phyloP scores from a whole-genome alignment of 345 rosid species.

The Kandelia obovata region DNA sequence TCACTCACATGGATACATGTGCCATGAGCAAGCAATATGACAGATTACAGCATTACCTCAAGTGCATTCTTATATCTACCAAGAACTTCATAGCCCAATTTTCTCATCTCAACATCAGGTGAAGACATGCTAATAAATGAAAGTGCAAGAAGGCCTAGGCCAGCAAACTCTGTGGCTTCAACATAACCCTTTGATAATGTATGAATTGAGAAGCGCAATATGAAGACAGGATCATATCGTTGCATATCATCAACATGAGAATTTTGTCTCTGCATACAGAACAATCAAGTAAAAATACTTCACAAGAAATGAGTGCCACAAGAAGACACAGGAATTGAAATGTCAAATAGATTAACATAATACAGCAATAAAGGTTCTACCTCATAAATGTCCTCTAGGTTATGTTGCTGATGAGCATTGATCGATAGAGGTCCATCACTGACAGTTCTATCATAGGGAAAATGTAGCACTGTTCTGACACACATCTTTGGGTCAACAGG shows the following conservation, averaged over 20 bases:
- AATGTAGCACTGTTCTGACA: constrained; percentile 59
- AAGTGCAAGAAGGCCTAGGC: constrained; percentile 85
- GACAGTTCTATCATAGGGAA: constrained; percentile 59
- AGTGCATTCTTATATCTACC: constrained; percentile 54
- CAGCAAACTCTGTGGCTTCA: constrained; percentile 78
- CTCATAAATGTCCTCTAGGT: constrained; percentile 3
- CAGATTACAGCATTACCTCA: constrained; percentile 49
- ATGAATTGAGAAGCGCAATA: constrained; percentile 64
- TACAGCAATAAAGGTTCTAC: constrained; percentile 9
- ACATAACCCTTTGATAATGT: constrained; percentile 53
- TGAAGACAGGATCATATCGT: constrained; percentile 80
- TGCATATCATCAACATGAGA: constrained; percentile 29
- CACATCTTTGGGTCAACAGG: constrained; percentile 70
- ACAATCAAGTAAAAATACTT: neutral
- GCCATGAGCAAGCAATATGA: neutral
- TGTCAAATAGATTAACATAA: constrained; percentile 4
- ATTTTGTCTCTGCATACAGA: constrained; percentile 28
- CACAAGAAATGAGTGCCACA: neutral
- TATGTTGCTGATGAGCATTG: neutral
- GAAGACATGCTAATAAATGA: constrained; percentile 84
- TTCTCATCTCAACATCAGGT: constrained; percentile 71
- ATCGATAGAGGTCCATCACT: neutral
- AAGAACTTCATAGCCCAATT: constrained; percentile 73
- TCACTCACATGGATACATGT: too few species aligned
- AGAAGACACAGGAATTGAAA: neutral